Percentiles rank a stretch among this genome's conserved stretches.
These are phyloP conservation scores for Cryptococcus depauperatus DNA, from an alignment of 1,284 basidiomycete species.

Conservation along the genomic window DNA sequence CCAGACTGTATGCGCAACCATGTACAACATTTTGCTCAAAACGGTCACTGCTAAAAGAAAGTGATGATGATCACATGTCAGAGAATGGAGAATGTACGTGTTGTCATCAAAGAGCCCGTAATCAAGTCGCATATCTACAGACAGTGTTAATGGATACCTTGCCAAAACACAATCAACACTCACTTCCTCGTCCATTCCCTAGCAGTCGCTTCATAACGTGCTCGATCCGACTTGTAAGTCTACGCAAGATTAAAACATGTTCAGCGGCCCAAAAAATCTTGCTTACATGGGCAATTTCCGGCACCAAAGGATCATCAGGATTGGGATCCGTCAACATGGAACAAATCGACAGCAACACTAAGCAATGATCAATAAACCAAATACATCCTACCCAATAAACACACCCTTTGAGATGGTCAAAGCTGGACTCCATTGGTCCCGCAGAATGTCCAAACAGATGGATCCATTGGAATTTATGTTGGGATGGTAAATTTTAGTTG, in stretches of 20 bases:
- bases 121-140: constrained; percentile 15
- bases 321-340: constrained; percentile 97
- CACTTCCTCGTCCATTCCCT: constrained; percentile 97
- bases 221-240: constrained; percentile 90
- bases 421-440: constrained; percentile 97
- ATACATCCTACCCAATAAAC: constrained; percentile 18
- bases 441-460: constrained; percentile 95
- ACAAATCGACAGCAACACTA: constrained; percentile 87
- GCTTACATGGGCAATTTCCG: constrained; percentile 51
- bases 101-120: constrained; percentile 9
- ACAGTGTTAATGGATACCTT: neutral
- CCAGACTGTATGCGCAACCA: too few species aligned
- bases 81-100: constrained; percentile 9
- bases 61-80: constrained; percentile 13
- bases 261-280: neutral
- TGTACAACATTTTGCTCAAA: too few species aligned
- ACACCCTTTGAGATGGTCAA: constrained; percentile 96
- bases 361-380: neutral
- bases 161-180: constrained; percentile 8
- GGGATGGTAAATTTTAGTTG: constrained; percentile 66
- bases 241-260: constrained; percentile 42
- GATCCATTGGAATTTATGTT: constrained; percentile 68
- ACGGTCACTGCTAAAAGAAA: constrained; percentile 1
- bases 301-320: constrained; percentile 76
- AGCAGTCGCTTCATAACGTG: constrained; percentile 87